Evolutionary conservation across 108 stramenopile genomes (phyloP), one percentile per base, ranked within the genome.

Genomic region (Skeletonema grethae): DNA sequence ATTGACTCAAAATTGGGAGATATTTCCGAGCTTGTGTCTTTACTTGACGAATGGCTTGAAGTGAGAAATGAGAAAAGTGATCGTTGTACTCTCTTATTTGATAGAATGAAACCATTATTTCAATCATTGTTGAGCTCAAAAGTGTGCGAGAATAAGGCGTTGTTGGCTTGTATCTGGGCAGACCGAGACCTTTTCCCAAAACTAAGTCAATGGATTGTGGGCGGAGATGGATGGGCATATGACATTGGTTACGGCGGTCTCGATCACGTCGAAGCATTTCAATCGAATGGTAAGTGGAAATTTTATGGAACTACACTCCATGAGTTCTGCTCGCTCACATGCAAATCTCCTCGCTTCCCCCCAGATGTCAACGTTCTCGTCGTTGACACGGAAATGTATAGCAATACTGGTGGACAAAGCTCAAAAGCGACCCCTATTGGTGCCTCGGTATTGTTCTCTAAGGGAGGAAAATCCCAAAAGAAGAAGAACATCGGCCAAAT

Each of bases 161-260:
- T 80, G 20, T 31, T 85, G 57, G 56, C 55, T 43, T 25, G 57
- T 29, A 85, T 87, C 57, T 87, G 82, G 82, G 75, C 79, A 7
- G 87, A 87, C 34, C 75, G 87, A n/a, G 87, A 87, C 62, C 81
- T 87, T 82, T 87, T 87, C 56, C 84, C 82, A 6, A 87, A 87
- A 61, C 61, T 85, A 4, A 79, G 81, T 12, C 87, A 87, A 48
- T 87, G 87, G 87, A 87, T 87, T 32, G 82, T 83, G 28, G 87
- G 87, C 2, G 86, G 86, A 3, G 86, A 87, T 66, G 86, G 86
- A n/a, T 87, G 86, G 86, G 86, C 86, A 5, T 87, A 87, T 65
- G 87, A 87, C 34, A 87, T 87, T 45, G 87, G 87, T 22, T 87
- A 76, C 69, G 84, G 84, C 35, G 84, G 84, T 22, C 68, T 87